These are phyloP conservation scores for Hypocrella siamensis DNA, from an alignment of 2,329 filamentous ascomycete genomes.

Conservation along the genomic window DNA sequence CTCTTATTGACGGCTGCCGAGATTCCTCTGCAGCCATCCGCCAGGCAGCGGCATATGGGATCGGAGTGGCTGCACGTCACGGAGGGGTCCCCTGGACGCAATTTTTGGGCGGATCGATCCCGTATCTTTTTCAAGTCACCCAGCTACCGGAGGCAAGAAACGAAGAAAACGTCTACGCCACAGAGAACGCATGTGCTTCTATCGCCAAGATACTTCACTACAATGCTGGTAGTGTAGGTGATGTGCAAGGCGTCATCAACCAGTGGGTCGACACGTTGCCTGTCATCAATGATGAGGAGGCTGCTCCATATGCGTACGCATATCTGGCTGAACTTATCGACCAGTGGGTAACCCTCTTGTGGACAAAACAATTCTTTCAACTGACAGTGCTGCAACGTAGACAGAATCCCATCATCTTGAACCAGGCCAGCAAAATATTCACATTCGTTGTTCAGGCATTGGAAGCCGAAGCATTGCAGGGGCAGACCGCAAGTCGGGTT, in stretches of 20 bases:
- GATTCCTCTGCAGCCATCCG: slow-evolving; percentile 81
- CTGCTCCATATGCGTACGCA: slow-evolving; percentile 86
- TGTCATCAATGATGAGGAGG: slow-evolving; percentile 90
- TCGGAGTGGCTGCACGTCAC: slow-evolving; percentile 87
- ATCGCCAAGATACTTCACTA: slow-evolving; percentile 95
- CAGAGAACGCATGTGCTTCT: slow-evolving; percentile 90
- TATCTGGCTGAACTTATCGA: slow-evolving; percentile 87
- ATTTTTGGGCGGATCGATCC: slow-evolving; percentile 68
- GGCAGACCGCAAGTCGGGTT: slow-evolving; percentile 63
- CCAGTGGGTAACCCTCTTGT: slow-evolving; percentile 59
- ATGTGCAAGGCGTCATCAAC: slow-evolving; percentile 59
- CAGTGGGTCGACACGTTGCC: slow-evolving; percentile 87
- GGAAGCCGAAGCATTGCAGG: slow-evolving; percentile 78
- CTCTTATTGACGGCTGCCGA: slow-evolving; percentile 71
- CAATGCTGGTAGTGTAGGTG: slow-evolving; percentile 61
- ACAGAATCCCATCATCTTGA: slow-evolving; percentile 68
- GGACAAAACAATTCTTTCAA: too few species aligned
- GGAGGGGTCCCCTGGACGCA: slow-evolving; percentile 77
- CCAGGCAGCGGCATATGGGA: slow-evolving; percentile 90
- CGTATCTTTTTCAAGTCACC: slow-evolving; percentile 71
- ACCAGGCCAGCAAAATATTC: slow-evolving; percentile 69
- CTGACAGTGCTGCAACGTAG: too few species aligned
- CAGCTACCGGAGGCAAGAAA: slow-evolving; percentile 67
- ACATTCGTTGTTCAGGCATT: slow-evolving; percentile 75
- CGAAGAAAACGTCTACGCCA: slow-evolving; percentile 92